These are phyloP conservation scores for Fusarium buxicola DNA, from an alignment of 2,329 filamentous ascomycete species.

Conservation along the genomic window DNA sequence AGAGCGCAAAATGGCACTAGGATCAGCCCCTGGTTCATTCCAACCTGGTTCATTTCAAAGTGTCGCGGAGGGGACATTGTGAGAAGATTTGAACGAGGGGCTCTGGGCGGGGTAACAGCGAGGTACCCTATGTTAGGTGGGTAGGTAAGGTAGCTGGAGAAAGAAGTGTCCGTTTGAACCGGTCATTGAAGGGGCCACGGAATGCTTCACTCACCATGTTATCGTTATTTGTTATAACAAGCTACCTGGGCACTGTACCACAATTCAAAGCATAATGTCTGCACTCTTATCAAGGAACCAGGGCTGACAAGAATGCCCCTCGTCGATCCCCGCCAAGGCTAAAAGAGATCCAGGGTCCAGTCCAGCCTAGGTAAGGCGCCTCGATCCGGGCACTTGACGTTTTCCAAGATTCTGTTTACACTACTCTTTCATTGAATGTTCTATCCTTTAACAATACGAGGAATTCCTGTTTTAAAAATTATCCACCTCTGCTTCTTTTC, in stretches of 20 bases:
- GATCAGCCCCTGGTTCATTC: conserved; percentile 19
- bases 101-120: no score
- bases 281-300: no score
- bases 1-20: conserved; percentile 5
- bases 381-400: not conserved
- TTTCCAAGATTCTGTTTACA: conserved; percentile 7
- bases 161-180: no score
- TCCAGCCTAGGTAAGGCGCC: not conserved
- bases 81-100: conserved; percentile 4
- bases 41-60: conserved; percentile 12
- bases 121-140: not conserved
- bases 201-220: no score
- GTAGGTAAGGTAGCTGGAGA: no score
- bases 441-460: conserved; percentile 12
- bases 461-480: conserved; percentile 12
- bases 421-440: conserved; percentile 36
- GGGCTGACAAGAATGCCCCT: not conserved
- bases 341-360: conserved; percentile 8
- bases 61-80: conserved; percentile 1
- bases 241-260: no score
- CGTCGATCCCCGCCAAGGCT: conserved; percentile 1
- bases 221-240: no score
- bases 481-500: conserved; percentile 19
- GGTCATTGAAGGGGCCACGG: no score
- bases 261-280: no score